Base-by-base conservation (phyloP, 176 grass and related monocot species). In the Poa pratensis region DNA sequence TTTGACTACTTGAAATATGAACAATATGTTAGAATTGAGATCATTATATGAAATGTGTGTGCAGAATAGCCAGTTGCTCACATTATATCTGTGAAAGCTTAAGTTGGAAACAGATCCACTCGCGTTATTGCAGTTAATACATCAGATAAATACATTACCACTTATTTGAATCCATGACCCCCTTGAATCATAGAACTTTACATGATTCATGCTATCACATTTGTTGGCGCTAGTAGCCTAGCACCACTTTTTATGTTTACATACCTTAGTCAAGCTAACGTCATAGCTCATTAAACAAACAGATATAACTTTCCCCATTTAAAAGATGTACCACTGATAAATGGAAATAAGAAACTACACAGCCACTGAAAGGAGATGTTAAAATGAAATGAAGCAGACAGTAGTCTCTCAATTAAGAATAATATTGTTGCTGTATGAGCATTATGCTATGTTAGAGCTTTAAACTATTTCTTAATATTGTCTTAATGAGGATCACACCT, bases 71-170 rank as follows among this genome's bases (percentile, higher is more conserved):
- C 13, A 27, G 48, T 71, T 62, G 3, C 51, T 71, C 50, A 18
- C n/a, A 77, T 81, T 60, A 28, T 27, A 28, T 73, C 20, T 57
- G 32, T 64, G 53, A 67, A 61, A 85, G n/a, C 55, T 39, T 81
- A 27, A 62, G 59, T 62, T 65, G 11, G 75, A 54, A 65, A 78
- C 43, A 53, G 4, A 72, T 61, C 26, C 11, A 20, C 24, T 40
- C 18, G 5, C 50, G 20, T 75, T 87, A 27, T 23, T 48, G 14
- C 75, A 19, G 39, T 83, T 69, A 69, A 37, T 48, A 42, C 13
- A 34, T 69, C n/a, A 40, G 9, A 46, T 77, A 30, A n/a, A 61
- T 78, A 43, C 62, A 40, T 35, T 69, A 15, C 46, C 16, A 55
- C 12, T 9, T 5, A 42, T 64, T 14, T 1, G 14, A 62, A 48